phyloP scores from a whole-genome alignment of 2,329 filamentous ascomycete genomes.

The Trichoderma endophyticum region DNA sequence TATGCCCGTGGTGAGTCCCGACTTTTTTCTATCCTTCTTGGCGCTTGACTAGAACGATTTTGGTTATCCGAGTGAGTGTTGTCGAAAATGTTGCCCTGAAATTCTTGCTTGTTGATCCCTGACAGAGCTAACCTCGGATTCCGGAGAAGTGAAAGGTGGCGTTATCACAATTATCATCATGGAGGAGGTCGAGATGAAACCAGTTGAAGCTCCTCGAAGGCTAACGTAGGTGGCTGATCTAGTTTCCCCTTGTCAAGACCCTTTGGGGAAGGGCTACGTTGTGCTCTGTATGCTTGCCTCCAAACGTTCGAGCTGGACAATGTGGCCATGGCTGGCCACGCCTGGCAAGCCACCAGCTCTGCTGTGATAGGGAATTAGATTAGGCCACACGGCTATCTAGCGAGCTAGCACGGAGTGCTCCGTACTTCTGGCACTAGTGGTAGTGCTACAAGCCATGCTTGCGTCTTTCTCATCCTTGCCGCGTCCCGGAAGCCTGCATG shows the following conservation, averaged over 20 bases:
- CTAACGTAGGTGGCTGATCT: neutral
- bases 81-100: neutral
- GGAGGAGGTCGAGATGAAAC: neutral
- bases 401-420: slow-evolving; percentile 16
- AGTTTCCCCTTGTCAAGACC: neutral
- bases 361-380: neutral
- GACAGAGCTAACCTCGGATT: neutral
- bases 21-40: neutral
- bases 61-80: neutral
- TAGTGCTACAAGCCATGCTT: neutral
- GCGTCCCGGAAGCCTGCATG: slow-evolving; percentile 4
- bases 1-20: neutral
- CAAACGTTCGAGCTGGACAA: neutral
- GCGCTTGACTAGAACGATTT: neutral
- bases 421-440: slow-evolving; percentile 1
- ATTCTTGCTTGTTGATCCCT: neutral
- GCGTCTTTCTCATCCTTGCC: slow-evolving; percentile 1
- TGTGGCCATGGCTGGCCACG: neutral
- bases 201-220: neutral
- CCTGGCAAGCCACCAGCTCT: neutral
- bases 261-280: neutral
- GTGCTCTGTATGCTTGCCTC: neutral
- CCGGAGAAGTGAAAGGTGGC: neutral
- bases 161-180: neutral
- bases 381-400: slow-evolving; percentile 15